phyloP scores from a whole-genome alignment of 2,329 filamentous ascomycete genomes.

The Neopestalotiopsis sp. region DNA sequence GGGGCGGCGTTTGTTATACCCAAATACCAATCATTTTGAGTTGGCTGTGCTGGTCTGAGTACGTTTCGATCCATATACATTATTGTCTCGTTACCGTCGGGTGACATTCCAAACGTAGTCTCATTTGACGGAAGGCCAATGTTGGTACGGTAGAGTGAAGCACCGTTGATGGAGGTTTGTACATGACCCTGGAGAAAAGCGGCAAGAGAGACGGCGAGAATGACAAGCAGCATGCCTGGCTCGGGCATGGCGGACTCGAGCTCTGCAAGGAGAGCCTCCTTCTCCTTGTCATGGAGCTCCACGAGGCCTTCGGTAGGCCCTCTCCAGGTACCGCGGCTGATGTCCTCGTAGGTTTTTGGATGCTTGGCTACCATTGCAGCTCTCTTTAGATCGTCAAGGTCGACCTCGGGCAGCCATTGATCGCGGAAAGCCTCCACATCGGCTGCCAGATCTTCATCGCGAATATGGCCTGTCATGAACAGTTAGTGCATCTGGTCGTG shows the following conservation, averaged over 20 bases:
- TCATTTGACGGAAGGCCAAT: background rate
- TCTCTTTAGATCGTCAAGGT: background rate
- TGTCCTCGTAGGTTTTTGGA: constrained; percentile 13
- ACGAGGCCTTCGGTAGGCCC: constrained; percentile 28
- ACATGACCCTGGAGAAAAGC: constrained; percentile 51
- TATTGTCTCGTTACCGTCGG: background rate
- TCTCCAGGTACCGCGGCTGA: background rate
- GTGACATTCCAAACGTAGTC: background rate
- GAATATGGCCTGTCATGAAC: background rate
- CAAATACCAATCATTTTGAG: constrained; percentile 42
- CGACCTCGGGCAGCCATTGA: constrained; percentile 6
- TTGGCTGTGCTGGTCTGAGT: constrained; percentile 3
- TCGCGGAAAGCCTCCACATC: constrained; percentile 12
- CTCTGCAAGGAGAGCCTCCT: constrained; percentile 42
- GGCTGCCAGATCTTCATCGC: constrained; percentile 12
- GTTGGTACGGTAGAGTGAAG: constrained; percentile 5
- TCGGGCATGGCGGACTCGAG: constrained; percentile 46
- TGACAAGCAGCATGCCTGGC: constrained; percentile 44
- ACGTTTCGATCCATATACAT: background rate
- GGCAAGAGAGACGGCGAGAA: constrained; percentile 49
- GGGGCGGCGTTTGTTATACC: constrained; percentile 46
- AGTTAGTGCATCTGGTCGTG: background rate
- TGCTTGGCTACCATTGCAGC: constrained; percentile 13
- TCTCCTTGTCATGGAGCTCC: constrained; percentile 41
- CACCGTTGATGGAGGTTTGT: constrained; percentile 16